phyloP scores from a whole-genome alignment of 2,329 filamentous ascomycete genomes.

The Aspergillus pseudonomiae region DNA sequence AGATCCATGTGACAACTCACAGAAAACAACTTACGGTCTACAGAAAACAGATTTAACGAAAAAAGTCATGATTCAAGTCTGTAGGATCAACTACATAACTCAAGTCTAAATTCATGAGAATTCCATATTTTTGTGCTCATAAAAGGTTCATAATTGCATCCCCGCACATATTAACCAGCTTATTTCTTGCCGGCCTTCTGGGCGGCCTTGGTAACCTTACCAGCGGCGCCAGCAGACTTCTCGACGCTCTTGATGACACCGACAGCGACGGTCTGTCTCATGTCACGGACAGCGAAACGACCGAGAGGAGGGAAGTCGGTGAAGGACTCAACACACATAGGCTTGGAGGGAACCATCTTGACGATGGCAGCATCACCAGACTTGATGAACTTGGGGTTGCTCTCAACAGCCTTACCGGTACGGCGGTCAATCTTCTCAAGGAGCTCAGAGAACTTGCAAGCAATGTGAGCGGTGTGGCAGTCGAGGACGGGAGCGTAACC shows the following conservation, averaged over 20 bases:
- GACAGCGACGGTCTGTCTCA: slow-evolving; percentile 47
- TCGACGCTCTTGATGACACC: slow-evolving; percentile 69
- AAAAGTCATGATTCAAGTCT: slow-evolving; percentile 2
- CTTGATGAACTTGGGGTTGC: slow-evolving; percentile 99
- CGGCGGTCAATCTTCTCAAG: slow-evolving; percentile 99
- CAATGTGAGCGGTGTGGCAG: slow-evolving; percentile 99
- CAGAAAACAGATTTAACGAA: not conserved
- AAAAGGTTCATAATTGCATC: slow-evolving; percentile 8
- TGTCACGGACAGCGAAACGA: slow-evolving; percentile 99
- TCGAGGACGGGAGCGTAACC: slow-evolving; percentile 99
- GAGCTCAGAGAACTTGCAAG: slow-evolving; percentile 99
- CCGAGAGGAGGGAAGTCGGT: slow-evolving; percentile 99
- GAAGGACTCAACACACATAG: slow-evolving; percentile 99
- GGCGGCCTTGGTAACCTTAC: slow-evolving; percentile 67
- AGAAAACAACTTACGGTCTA: no score
- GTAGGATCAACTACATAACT: slow-evolving; percentile 6
- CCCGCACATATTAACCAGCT: slow-evolving; percentile 7
- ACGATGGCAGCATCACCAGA: slow-evolving; percentile 99
- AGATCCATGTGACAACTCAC: no score
- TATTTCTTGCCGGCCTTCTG: slow-evolving; percentile 57
- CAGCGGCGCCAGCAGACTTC: slow-evolving; percentile 60
- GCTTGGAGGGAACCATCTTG: slow-evolving; percentile 99
- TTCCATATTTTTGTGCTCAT: slow-evolving; percentile 8
- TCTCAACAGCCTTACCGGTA: slow-evolving; percentile 96
- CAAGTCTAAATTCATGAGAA: not conserved